A percentile compares a stretch with the other conserved stretches of the same genome.
Evolutionary conservation across 345 rosid genomes (phyloP).

Genomic region (Euphorbia lathyris): DNA sequence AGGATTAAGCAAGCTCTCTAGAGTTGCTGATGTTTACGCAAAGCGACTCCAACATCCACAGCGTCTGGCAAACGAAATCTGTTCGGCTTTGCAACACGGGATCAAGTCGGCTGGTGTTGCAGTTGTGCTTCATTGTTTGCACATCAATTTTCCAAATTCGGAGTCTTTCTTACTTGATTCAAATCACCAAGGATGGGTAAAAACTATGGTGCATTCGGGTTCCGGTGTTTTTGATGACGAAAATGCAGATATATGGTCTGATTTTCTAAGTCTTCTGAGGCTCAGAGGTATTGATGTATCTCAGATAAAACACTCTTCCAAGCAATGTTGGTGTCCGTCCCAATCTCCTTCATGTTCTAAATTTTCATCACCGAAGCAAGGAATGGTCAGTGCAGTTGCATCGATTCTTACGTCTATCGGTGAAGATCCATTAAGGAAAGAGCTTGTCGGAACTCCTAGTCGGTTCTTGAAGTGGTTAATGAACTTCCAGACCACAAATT

Average conservation of each 20-base stretch:
- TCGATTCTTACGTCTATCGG: constrained; percentile 73
- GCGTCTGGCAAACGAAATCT: constrained; percentile 69
- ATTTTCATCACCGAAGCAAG: constrained; percentile 36
- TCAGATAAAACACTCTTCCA: constrained; percentile 19
- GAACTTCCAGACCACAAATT: constrained; percentile 65
- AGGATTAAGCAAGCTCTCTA: constrained; percentile 90
- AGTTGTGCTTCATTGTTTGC: constrained; percentile 75
- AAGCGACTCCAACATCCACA: constrained; percentile 89
- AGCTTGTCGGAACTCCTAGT: constrained; percentile 72
- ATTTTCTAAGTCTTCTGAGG: constrained; percentile 59
- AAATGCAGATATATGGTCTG: constrained; percentile 58
- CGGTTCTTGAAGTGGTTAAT: constrained; percentile 75
- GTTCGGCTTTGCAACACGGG: constrained; percentile 71
- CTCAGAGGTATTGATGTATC: constrained; percentile 47
- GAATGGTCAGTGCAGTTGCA: constrained; percentile 64
- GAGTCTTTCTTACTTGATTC: constrained; percentile 46
- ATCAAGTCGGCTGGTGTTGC: constrained; percentile 87
- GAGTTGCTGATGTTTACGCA: constrained; percentile 82
- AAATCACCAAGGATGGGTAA: constrained; percentile 51
- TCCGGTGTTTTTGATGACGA: constrained; percentile 73
- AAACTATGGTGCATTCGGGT: constrained; percentile 53
- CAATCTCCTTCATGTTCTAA: constrained; percentile 32
- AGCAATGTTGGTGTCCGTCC: constrained; percentile 71
- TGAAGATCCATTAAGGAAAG: constrained; percentile 82
- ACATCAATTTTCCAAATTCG: constrained; percentile 65